A percentile compares a stretch with the other conserved stretches of the same genome.
These are phyloP conservation scores for Rhizophora apiculata DNA, from an alignment of 345 rosid genomes.

Conservation along the genomic window DNA sequence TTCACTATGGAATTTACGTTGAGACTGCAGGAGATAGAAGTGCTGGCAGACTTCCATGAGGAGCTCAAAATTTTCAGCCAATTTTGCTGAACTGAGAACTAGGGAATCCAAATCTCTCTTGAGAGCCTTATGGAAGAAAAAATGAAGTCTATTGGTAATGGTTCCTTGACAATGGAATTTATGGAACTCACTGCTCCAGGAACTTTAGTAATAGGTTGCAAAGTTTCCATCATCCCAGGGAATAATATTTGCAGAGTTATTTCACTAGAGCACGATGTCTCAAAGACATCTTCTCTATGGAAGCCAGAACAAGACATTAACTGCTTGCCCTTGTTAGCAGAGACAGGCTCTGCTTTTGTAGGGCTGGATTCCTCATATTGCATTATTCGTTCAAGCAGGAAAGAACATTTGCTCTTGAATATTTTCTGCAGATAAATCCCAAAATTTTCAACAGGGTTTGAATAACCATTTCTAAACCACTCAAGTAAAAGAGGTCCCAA, in stretches of 20 bases:
- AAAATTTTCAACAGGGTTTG: slow-evolving; percentile 46
- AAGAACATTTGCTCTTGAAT: slow-evolving; percentile 41
- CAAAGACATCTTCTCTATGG: slow-evolving; percentile 21
- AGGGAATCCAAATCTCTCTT: slow-evolving; percentile 70
- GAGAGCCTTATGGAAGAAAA: slow-evolving; percentile 80
- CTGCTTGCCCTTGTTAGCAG: slow-evolving; percentile 28
- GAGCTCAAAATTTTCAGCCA: slow-evolving; percentile 43
- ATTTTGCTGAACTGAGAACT: slow-evolving; percentile 49
- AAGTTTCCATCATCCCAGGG: slow-evolving; percentile 29
- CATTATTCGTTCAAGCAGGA: slow-evolving; percentile 22
- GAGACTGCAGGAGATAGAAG: slow-evolving; percentile 48
- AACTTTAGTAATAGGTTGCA: slow-evolving; percentile 24
- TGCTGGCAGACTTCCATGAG: slow-evolving; percentile 53
- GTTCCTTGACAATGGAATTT: slow-evolving; percentile 28
- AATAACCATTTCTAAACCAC: slow-evolving; percentile 58
- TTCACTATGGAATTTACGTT: slow-evolving; percentile 60
- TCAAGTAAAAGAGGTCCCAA: slow-evolving; percentile 54
- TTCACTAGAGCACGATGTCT: slow-evolving; percentile 43
- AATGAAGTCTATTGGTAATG: slow-evolving; percentile 67
- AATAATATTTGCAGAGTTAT: slow-evolving; percentile 38
- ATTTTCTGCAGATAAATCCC: slow-evolving; percentile 44
- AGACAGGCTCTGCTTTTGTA: slow-evolving; percentile 16
- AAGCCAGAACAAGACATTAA: slow-evolving; percentile 22
- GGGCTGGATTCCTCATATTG: slow-evolving; percentile 25
- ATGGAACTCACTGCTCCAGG: slow-evolving; percentile 33